These are phyloP conservation scores for Cystobasidium sp. DNA, from an alignment of 1,284 basidiomycete genomes.

Conservation along the genomic window DNA sequence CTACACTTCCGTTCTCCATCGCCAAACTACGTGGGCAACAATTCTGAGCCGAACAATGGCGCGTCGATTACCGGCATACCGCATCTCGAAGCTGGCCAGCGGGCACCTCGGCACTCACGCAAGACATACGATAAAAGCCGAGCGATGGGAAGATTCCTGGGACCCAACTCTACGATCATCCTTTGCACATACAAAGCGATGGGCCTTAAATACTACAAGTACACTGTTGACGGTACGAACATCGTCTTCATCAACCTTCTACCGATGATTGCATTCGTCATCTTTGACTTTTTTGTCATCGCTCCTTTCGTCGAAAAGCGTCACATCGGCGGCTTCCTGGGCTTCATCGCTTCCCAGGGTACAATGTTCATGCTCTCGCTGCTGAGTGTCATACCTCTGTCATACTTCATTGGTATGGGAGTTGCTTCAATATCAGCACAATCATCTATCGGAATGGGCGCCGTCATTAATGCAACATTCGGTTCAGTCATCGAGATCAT, in stretches of 20 bases:
- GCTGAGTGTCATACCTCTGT: constrained; percentile 91
- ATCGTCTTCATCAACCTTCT: constrained; percentile 97
- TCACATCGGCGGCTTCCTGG: constrained; percentile 63
- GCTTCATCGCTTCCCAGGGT: constrained; percentile 71
- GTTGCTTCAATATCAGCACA: constrained; percentile 98
- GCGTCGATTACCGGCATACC: constrained; percentile 46
- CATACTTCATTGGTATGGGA: constrained; percentile 99
- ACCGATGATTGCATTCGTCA: constrained; percentile 91
- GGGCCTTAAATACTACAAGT: constrained; percentile 96
- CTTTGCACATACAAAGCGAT: constrained; percentile 93
- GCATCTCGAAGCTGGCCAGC: constrained; percentile 58
- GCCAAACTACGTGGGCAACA: constrained; percentile 54
- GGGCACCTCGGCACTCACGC: constrained; percentile 55
- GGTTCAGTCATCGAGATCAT: constrained; percentile 98
- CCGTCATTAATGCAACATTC: constrained; percentile 99
- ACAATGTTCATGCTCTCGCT: constrained; percentile 86
- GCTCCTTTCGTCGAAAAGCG: constrained; percentile 71
- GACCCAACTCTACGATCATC: constrained; percentile 69
- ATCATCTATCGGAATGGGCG: constrained; percentile 98
- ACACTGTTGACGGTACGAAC: constrained; percentile 97
- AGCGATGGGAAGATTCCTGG: constrained; percentile 61
- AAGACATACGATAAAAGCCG: constrained; percentile 62
- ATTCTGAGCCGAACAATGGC: constrained; percentile 42
- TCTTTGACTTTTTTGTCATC: constrained; percentile 87
- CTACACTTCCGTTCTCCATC: constrained; percentile 91